Evolutionary conservation across 768 basidiomycete species (phyloP).

Genomic region (Clathrus columnatus): DNA sequence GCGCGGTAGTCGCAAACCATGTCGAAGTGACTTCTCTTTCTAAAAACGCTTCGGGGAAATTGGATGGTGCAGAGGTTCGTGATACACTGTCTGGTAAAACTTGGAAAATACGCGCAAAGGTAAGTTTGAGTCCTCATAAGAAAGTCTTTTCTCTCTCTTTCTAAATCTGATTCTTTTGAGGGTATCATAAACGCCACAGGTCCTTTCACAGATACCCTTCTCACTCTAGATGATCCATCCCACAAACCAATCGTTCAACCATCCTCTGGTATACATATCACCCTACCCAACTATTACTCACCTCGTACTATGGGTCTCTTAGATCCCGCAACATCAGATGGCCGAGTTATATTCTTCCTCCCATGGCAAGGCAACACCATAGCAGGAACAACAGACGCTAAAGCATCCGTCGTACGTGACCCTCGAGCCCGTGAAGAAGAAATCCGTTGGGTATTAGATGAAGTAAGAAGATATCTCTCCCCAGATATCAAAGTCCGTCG

Average conservation of each 20-base stretch:
- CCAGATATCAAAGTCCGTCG: conserved; percentile 91
- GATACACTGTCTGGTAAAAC: conserved; percentile 79
- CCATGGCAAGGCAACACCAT: conserved; percentile 98
- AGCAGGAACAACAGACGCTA: conserved; percentile 91
- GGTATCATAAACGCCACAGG: conserved; percentile 97
- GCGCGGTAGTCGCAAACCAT: conserved; percentile 84
- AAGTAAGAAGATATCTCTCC: conserved; percentile 80
- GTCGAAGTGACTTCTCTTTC: conserved; percentile 72
- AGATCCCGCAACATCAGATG: conserved; percentile 92
- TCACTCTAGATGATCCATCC: conserved; percentile 66
- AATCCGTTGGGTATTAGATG: conserved; percentile 93
- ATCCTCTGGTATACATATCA: conserved; percentile 91
- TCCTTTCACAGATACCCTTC: conserved; percentile 81
- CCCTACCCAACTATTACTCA: conserved; percentile 94
- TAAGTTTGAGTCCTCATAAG: too few relatives aligned
- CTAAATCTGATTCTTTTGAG: conserved; percentile 24
- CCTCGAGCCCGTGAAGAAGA: conserved; percentile 87
- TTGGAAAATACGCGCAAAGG: conserved; percentile 77
- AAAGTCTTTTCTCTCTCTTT: not conserved
- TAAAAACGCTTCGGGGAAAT: conserved; percentile 55
- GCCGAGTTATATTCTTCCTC: conserved; percentile 97
- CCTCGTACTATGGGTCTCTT: conserved; percentile 92
- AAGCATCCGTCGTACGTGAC: conserved; percentile 59
- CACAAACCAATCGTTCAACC: conserved; percentile 87
- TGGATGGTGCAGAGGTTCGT: conserved; percentile 65